Conservation (phyloP, 148 eudicot genomes). For the Fagopyrum homotropicum region DNA sequence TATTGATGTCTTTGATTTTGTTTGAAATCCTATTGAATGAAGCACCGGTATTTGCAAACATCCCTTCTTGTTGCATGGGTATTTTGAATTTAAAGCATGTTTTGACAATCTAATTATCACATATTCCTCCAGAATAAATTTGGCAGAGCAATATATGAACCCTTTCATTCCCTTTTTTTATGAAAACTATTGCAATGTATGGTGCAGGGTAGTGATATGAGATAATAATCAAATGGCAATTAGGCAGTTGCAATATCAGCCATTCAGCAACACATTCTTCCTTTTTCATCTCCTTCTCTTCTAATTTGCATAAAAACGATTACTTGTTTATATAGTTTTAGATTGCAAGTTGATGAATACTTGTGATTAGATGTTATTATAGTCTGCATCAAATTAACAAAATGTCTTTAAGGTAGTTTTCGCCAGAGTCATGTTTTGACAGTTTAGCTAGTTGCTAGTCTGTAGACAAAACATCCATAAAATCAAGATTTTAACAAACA, state of each 20-base stretch:
- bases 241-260: background rate
- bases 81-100: background rate
- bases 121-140: too few species aligned
- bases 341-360: background rate
- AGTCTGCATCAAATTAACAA: background rate
- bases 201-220: background rate
- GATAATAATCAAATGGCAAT: background rate
- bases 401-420: too few species aligned
- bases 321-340: background rate
- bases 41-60: background rate
- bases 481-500: background rate
- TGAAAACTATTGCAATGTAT: too few species aligned
- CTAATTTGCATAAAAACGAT: background rate
- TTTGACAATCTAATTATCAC: background rate
- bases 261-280: background rate
- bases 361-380: background rate
- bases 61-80: background rate
- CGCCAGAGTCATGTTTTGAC: too few species aligned
- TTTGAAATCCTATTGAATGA: background rate
- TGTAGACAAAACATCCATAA: background rate
- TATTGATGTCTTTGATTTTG: slow-evolving; percentile 5
- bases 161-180: background rate
- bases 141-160: background rate
- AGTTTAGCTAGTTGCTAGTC: background rate
- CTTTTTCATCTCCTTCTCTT: background rate